phyloP scores from a whole-genome alignment of 257 asterid species.

The Solanum microdontum region DNA sequence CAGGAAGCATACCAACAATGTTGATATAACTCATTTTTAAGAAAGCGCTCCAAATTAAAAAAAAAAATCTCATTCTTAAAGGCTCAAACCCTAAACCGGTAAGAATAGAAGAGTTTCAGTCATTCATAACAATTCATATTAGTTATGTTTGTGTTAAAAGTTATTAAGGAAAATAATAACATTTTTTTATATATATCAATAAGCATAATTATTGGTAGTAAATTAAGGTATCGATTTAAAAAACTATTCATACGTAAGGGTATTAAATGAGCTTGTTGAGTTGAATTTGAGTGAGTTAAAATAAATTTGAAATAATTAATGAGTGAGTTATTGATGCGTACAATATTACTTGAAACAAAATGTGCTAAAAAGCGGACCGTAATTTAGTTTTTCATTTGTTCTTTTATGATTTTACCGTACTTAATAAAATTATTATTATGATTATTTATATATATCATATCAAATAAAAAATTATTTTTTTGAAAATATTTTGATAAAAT shows the following conservation, averaged over 20 bases:
- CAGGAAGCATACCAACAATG: no score
- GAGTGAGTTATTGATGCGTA: background rate
- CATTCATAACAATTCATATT: background rate
- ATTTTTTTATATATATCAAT: no score
- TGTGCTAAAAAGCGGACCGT: background rate
- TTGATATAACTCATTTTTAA: no score
- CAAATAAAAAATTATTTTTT: background rate
- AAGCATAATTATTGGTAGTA: no score
- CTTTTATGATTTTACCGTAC: background rate
- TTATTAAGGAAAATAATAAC: background rate
- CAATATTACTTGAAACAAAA: no score
- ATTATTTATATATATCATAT: no score
- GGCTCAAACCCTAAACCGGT: fast-evolving
- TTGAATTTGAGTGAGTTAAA: background rate
- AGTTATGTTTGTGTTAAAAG: background rate
- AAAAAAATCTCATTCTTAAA: background rate
- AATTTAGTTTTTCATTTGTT: no score
- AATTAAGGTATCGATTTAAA: background rate
- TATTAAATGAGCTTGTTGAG: background rate
- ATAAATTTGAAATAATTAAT: no score
- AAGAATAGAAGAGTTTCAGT: background rate
- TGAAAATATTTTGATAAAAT: background rate
- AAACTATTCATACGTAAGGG: fast-evolving
- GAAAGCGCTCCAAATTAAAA: no score
- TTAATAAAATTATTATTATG: no score